Conservation (phyloP, 2,329 filamentous ascomycete genomes). For the Alternaria triticimaculans region DNA sequence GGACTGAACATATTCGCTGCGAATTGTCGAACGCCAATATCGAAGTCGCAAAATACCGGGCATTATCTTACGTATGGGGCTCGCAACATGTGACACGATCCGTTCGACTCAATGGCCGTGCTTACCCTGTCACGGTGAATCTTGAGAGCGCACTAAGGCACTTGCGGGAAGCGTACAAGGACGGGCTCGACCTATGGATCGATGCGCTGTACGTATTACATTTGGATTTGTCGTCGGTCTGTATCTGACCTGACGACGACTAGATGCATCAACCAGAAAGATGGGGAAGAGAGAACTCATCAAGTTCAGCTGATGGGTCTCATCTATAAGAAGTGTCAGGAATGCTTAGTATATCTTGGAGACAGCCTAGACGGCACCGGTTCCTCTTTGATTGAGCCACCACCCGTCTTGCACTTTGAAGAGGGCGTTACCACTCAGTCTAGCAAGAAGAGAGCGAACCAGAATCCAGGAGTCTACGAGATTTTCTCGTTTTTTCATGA, state of each 20-base stretch:
- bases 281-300: constrained; percentile 16
- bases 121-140: constrained; percentile 17
- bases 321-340: constrained; percentile 12
- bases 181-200: constrained; percentile 16
- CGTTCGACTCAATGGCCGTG: constrained; percentile 5
- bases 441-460: neutral
- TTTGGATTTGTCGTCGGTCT: too few species aligned
- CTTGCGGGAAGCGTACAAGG: constrained; percentile 7
- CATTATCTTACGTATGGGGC: neutral
- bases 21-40: constrained; percentile 1
- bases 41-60: neutral
- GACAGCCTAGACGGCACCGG: neutral
- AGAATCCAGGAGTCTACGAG: neutral
- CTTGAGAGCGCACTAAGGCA: constrained; percentile 20
- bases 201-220: constrained; percentile 19
- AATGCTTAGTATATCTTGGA: constrained; percentile 22
- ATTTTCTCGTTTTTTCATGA: neutral
- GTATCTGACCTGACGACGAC: neutral
- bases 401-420: neutral
- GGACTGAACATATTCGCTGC: constrained; percentile 18
- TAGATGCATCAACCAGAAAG: constrained; percentile 25
- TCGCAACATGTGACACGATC: neutral
- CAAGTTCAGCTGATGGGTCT: constrained; percentile 28
- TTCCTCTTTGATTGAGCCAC: neutral
- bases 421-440: neutral